These are phyloP conservation scores for Chrysoporthe cubensis DNA, from an alignment of 2,329 filamentous ascomycete species.

Conservation along the genomic window DNA sequence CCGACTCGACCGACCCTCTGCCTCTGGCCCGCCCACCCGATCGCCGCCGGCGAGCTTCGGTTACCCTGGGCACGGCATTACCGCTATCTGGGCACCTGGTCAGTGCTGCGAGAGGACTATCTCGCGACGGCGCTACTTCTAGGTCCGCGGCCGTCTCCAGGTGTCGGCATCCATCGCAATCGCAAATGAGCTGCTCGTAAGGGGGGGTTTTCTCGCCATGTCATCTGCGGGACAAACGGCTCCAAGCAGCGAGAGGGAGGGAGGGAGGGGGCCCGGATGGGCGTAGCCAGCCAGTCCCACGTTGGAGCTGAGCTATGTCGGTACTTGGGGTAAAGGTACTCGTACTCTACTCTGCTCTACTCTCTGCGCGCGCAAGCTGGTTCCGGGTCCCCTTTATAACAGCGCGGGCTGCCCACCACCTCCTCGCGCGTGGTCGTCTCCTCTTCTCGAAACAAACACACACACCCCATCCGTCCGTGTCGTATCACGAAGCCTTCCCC, in stretches of 20 bases:
- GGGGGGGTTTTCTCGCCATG: background rate
- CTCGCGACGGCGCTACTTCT: constrained; percentile 6
- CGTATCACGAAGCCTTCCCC: background rate
- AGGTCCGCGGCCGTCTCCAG: background rate
- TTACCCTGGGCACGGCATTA: background rate
- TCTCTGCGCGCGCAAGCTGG: background rate
- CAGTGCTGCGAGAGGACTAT: background rate
- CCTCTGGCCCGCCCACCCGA: background rate
- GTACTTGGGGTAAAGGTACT: constrained; percentile 6
- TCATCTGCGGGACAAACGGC: constrained; percentile 3
- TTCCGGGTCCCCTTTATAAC: constrained; percentile 5
- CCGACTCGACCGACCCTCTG: background rate
- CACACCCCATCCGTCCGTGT: background rate
- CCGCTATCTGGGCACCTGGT: background rate
- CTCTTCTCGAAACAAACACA: constrained; percentile 6
- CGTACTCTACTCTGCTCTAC: background rate
- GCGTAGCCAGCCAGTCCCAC: background rate
- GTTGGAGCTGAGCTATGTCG: constrained; percentile 10
- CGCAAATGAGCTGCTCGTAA: too few relatives aligned
- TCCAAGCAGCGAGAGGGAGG: background rate
- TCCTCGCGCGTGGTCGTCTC: constrained; percentile 14
- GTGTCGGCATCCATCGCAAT: background rate
- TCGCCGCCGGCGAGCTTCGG: background rate
- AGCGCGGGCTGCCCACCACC: constrained; percentile 16
- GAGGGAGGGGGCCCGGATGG: background rate